Percentiles rank a stretch among this genome's conserved stretches.
phyloP scores from a whole-genome alignment of 2,329 filamentous ascomycete genomes.

The Trichoderma sp. region DNA sequence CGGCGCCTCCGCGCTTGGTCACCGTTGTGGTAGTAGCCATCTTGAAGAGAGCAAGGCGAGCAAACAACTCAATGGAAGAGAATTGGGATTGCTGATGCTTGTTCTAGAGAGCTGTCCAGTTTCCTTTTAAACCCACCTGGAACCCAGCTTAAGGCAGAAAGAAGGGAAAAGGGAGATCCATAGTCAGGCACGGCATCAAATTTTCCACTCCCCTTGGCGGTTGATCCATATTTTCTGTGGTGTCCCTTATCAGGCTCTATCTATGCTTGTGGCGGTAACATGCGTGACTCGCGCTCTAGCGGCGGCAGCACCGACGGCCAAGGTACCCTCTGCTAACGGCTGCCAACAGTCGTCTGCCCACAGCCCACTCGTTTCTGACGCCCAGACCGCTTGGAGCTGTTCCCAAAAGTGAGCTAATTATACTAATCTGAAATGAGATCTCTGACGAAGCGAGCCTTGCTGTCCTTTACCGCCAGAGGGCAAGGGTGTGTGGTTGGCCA shows the following conservation, averaged over 20 bases:
- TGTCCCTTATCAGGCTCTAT: slow-evolving; percentile 11
- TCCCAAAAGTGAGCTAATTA: slow-evolving; percentile 7
- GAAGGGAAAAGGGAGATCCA: slow-evolving; percentile 9
- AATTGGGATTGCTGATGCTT: slow-evolving; percentile 1
- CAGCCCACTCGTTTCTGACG: neutral
- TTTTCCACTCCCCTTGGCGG: slow-evolving; percentile 12
- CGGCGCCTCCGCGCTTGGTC: slow-evolving; percentile 10
- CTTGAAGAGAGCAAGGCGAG: neutral
- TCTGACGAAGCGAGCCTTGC: neutral
- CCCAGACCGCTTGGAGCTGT: slow-evolving; percentile 6
- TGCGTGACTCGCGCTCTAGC: neutral
- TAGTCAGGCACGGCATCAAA: slow-evolving; percentile 17
- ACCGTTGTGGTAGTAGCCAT: slow-evolving; percentile 16
- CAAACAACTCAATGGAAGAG: slow-evolving; percentile 1
- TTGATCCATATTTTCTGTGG: slow-evolving; percentile 13
- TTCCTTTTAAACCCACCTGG: slow-evolving; percentile 7
- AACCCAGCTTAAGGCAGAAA: slow-evolving; percentile 10
- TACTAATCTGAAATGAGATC: slow-evolving; percentile 16
- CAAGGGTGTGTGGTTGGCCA: slow-evolving; percentile 10
- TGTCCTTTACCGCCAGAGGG: slow-evolving; percentile 7
- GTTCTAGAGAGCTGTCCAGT: neutral
- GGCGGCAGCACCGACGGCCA: neutral
- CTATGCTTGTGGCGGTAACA: neutral
- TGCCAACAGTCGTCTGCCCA: neutral
- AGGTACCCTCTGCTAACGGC: slow-evolving; percentile 4